phyloP scores from a whole-genome alignment of 208 protist species.

The Leishmania gerbilli region DNA sequence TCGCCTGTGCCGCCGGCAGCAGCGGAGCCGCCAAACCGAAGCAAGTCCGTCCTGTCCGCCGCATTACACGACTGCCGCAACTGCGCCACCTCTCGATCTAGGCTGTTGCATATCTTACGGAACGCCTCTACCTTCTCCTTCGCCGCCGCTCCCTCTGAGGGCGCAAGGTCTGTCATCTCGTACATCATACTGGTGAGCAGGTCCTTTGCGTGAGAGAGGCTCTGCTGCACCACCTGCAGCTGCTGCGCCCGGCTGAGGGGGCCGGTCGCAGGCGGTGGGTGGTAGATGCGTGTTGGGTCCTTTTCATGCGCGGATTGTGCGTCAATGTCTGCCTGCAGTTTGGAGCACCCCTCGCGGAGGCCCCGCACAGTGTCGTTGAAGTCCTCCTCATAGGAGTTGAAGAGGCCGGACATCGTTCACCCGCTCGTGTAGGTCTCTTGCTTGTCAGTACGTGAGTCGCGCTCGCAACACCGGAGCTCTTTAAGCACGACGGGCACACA shows the following conservation, averaged over 20 bases:
- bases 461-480: too few species aligned
- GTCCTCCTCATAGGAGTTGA: conserved; percentile 71
- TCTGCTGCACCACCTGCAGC: conserved; percentile 48
- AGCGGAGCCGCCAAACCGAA: conserved; percentile 32
- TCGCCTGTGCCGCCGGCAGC: conserved; percentile 7
- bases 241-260: conserved; percentile 51
- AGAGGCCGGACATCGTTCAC: conserved; percentile 47
- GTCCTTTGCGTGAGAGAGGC: conserved; percentile 50
- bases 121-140: conserved; percentile 49
- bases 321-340: conserved; percentile 39
- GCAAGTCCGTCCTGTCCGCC: conserved; percentile 60
- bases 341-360: conserved; percentile 24
- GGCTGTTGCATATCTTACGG: conserved; percentile 22
- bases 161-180: conserved; percentile 53
- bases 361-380: conserved; percentile 48
- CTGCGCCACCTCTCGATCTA: conserved; percentile 43
- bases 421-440: neutral
- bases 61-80: conserved; percentile 46
- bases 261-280: conserved; percentile 48
- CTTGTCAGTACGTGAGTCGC: neutral
- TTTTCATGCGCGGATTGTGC: conserved; percentile 24
- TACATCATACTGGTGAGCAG: conserved; percentile 75
- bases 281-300: conserved; percentile 39
- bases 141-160: conserved; percentile 23
- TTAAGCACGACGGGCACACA: neutral